Evolutionary conservation across 495 filamentous ascomycete genomes (phyloP).

Genomic region (Penicillium ucsense): DNA sequence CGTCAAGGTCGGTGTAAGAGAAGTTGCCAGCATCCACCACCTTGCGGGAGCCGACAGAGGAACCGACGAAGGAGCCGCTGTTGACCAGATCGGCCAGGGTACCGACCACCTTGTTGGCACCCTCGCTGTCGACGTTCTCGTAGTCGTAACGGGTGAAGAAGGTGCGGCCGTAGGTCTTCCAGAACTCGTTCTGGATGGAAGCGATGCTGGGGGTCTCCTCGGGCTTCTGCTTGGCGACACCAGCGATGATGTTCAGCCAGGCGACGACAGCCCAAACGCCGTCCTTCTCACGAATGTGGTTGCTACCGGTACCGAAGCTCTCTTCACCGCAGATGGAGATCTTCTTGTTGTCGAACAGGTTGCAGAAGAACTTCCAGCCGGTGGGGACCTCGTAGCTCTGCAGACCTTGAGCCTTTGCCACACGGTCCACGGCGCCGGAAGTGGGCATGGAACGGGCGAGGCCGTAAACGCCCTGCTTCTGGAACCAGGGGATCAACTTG

Average conservation of each 20-base stretch:
- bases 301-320: constrained; percentile 96
- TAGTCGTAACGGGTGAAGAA: constrained; percentile 99
- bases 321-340: constrained; percentile 98
- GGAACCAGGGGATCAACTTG: constrained; percentile 89
- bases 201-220: constrained; percentile 73
- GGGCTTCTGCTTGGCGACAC: constrained; percentile 73
- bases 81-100: constrained; percentile 58
- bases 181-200: constrained; percentile 94
- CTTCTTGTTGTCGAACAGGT: constrained; percentile 92
- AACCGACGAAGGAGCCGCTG: constrained; percentile 71
- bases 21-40: constrained; percentile 90
- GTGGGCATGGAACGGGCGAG: constrained; percentile 97
- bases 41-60: constrained; percentile 68
- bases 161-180: constrained; percentile 89
- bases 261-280: constrained; percentile 95
- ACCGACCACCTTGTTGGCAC: constrained; percentile 78
- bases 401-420: constrained; percentile 87
- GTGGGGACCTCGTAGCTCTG: constrained; percentile 95
- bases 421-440: constrained; percentile 86
- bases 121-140: constrained; percentile 84
- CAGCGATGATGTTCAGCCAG: constrained; percentile 98
- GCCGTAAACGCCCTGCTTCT: constrained; percentile 90
- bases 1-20: constrained; percentile 92
- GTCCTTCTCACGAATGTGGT: constrained; percentile 98
- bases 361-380: constrained; percentile 99